phyloP scores from a whole-genome alignment of 2,329 filamentous ascomycete genomes.

The Hypocreales sp. region DNA sequence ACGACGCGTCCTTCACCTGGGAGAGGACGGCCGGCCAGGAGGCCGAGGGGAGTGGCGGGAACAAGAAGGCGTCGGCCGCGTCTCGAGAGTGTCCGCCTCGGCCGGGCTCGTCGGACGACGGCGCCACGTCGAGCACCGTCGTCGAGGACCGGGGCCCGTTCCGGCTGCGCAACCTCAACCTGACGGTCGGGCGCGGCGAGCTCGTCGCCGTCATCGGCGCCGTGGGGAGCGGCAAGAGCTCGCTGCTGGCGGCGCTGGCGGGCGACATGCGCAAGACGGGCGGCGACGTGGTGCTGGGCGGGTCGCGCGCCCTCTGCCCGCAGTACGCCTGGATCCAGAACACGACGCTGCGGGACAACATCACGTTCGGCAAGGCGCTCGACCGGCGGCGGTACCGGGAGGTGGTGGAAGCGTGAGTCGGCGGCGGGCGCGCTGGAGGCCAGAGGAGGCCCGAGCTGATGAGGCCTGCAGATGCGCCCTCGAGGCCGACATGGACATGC shows the following conservation, averaged over 20 bases:
- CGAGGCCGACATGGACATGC: slow-evolving; percentile 73
- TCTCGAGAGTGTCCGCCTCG: too few relatives aligned
- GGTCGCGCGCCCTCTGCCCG: slow-evolving; percentile 76
- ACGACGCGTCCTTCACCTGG: slow-evolving; percentile 73
- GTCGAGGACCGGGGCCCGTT: slow-evolving; percentile 52
- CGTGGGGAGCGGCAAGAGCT: slow-evolving; percentile 86
- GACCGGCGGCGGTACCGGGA: slow-evolving; percentile 65
- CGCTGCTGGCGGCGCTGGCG: slow-evolving; percentile 72
- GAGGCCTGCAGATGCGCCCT: slow-evolving; percentile 63
- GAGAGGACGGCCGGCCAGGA: slow-evolving; percentile 49
- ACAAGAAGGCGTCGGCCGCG: slow-evolving; percentile 15
- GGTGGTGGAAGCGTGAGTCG: slow-evolving; percentile 58
- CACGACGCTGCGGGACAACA: slow-evolving; percentile 72
- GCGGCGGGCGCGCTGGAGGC: too few relatives aligned
- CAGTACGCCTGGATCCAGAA: slow-evolving; percentile 99
- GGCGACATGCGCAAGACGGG: slow-evolving; percentile 83
- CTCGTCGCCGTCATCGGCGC: slow-evolving; percentile 73
- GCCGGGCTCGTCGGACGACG: slow-evolving; percentile 26
- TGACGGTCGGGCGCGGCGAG: slow-evolving; percentile 58
- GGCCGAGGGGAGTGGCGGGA: slow-evolving; percentile 25
- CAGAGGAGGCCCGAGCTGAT: too few relatives aligned
- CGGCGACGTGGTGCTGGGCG: slow-evolving; percentile 61
- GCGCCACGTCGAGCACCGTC: slow-evolving; percentile 39
- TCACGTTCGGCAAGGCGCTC: slow-evolving; percentile 71
- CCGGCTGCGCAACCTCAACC: slow-evolving; percentile 51